Evolutionary conservation across 371 early-diverging fungal genomes (phyloP), one percentile per base, ranked within the genome.

Genomic region (Apophysomyces sp.): DNA sequence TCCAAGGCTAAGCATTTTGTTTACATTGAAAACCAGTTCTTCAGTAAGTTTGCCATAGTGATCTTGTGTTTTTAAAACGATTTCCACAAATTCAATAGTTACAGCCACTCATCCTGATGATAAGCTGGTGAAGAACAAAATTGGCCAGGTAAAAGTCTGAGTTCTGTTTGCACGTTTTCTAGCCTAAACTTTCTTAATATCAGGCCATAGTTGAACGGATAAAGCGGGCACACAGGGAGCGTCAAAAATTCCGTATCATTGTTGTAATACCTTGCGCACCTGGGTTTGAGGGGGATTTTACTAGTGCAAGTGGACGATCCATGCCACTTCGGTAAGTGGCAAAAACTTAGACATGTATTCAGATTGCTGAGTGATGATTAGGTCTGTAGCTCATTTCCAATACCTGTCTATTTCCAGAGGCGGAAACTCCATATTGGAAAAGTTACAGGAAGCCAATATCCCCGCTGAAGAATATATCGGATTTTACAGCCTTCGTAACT

Each of bases 21-120:
- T 32, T 97, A 97, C 72, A 97, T 97, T 59, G 97, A 97, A 70
- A 96, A 97, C 69, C 97, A 97, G 71, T 96, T 97, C 76, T 97
- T 97, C 67, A 89, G 91, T 83, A 77, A 75, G 77, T 64, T 18
- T 28, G 0, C n/a, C 7, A 26, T 16, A 40, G 11, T 28, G 37
- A 27, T 39, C 13, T 8, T 8, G 59, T 24, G 4, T 21, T 36
- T 39, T 44, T 9, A 37, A 7, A 59, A 26, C 55, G 1, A 12
- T 49, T 52, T 56, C 13, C 13, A 34, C 34, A 34, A 1, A 13
- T 11, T 34, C 13, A 11, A 34, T 37, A 81, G 81, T 82, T 37
- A 81, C 83, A 16, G 67, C 82, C 0, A 72, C 81, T 11, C 62
- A 66, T 27, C 54, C 67, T 18, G 65, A 71, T 5, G 69, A 81